Evolutionary conservation across 2,329 filamentous ascomycete genomes (phyloP), one percentile per base, ranked within the genome.

Genomic region (Aspergillus ruber): DNA sequence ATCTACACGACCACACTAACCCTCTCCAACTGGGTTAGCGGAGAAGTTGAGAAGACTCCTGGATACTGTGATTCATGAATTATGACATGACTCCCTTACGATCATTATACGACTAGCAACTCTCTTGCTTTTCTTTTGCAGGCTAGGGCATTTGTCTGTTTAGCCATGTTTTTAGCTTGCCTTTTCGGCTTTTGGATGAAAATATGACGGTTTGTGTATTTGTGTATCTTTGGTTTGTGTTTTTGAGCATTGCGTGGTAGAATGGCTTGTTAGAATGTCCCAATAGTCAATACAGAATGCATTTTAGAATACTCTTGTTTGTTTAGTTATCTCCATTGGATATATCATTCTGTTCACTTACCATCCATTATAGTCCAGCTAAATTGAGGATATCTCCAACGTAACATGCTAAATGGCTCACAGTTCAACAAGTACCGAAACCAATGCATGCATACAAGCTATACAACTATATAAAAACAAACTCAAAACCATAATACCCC

Each of bases 1-100:
- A 80, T 81, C 5, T 98, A 98, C 68, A 95, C 93, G 0, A 97
- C 93, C 0, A 77, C 79, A 32, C 74, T 97, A 59, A 98, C 93
- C 0, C 74, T 96, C 42, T 79, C 85, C 63, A 94, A 87, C 68
- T 98, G 93, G 94, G 81, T 87, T 6, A 77, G 74, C 44, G 81
- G 82, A 4, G 67, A 68, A 15, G 60, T 65, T n/a, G 68, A 68
- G 3, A 76, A 76, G 52, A 59, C 75, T 10, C 81, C 82, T 2
- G 81, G 82, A 27, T 86, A 85, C 63, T 87, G 83, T 63, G 83
- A 86, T 58, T 58, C 61, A 41, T 56, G 44, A 47, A 55, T 43
- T 20, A 17, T 6, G 29, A 20, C 32, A 17, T 7, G 29, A 20
- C n/a, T 6, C 13, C 25, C 15, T 43, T 25, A 35, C 18, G 27